Conservation (phyloP, 495 filamentous ascomycete species). For the Lasiosphaeriaceae sp. region DNA sequence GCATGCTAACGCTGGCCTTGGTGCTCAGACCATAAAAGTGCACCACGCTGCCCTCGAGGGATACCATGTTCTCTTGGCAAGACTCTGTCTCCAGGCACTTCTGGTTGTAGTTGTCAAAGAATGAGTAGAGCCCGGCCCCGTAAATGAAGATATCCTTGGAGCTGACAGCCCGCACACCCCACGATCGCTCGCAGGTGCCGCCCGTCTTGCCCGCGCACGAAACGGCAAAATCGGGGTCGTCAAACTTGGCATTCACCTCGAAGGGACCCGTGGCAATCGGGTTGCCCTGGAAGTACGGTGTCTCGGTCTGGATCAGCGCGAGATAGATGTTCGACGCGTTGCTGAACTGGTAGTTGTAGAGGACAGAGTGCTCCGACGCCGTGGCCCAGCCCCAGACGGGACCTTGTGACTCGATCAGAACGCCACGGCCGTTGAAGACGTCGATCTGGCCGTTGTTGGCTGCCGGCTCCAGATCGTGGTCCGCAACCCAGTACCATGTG, state of each 20-base stretch:
- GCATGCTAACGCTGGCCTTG: constrained; percentile 83
- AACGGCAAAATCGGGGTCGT: constrained; percentile 70
- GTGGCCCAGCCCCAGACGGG: constrained; percentile 73
- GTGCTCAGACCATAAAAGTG: constrained; percentile 79
- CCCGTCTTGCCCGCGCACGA: constrained; percentile 58
- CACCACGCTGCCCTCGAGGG: constrained; percentile 66
- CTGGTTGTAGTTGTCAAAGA: constrained; percentile 84
- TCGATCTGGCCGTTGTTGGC: constrained; percentile 83
- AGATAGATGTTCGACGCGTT: constrained; percentile 81
- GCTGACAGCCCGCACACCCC: constrained; percentile 75
- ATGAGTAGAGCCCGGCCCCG: constrained; percentile 78
- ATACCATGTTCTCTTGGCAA: constrained; percentile 87
- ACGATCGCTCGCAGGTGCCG: constrained; percentile 69
- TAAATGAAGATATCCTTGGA: constrained; percentile 67
- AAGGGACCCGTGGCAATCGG: constrained; percentile 69
- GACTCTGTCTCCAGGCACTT: constrained; percentile 66
- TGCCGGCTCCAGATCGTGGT: constrained; percentile 80
- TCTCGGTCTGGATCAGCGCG: constrained; percentile 85
- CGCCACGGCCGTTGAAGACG: constrained; percentile 86
- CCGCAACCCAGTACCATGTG: constrained; percentile 91
- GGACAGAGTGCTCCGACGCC: constrained; percentile 78
- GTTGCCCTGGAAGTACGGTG: constrained; percentile 88
- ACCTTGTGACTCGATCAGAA: constrained; percentile 65
- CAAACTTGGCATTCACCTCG: constrained; percentile 56
- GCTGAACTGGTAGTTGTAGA: constrained; percentile 84